These are phyloP conservation scores for Plasmodium adleri DNA, from an alignment of 169 alveolate species.

Conservation along the genomic window DNA sequence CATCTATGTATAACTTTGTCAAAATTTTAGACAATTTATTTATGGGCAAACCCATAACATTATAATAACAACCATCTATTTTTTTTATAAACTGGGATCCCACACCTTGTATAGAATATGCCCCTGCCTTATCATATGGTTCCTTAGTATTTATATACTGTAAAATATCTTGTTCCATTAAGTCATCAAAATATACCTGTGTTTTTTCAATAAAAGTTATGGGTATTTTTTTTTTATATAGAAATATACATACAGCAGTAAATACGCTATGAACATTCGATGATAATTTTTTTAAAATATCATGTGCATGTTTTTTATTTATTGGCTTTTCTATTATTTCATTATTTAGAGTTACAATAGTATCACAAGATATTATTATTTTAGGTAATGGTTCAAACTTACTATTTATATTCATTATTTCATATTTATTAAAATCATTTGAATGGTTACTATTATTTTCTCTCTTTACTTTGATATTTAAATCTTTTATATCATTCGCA, in stretches of 20 bases:
- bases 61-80: constrained; percentile 82
- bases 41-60: constrained; percentile 84
- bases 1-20: constrained; percentile 32
- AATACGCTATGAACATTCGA: constrained; percentile 68
- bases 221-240: constrained; percentile 64
- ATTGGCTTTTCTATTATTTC: constrained; percentile 84
- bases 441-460: background rate
- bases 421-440: constrained; percentile 7
- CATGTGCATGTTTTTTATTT: constrained; percentile 78
- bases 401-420: constrained; percentile 27
- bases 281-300: constrained; percentile 76
- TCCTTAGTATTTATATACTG: constrained; percentile 76
- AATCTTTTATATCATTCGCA: background rate
- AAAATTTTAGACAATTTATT: constrained; percentile 60
- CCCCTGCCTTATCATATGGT: constrained; percentile 78
- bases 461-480: background rate
- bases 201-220: constrained; percentile 77
- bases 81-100: constrained; percentile 81
- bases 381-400: constrained; percentile 47
- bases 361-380: constrained; percentile 77
- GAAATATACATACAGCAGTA: constrained; percentile 83
- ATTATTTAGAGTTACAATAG: constrained; percentile 77
- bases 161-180: constrained; percentile 79
- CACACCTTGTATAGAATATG: constrained; percentile 81
- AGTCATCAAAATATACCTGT: constrained; percentile 75